Percentiles rank a stretch among this genome's conserved stretches.
phyloP scores from a whole-genome alignment of 768 basidiomycete genomes.

The Cystobasidium onofrii region DNA sequence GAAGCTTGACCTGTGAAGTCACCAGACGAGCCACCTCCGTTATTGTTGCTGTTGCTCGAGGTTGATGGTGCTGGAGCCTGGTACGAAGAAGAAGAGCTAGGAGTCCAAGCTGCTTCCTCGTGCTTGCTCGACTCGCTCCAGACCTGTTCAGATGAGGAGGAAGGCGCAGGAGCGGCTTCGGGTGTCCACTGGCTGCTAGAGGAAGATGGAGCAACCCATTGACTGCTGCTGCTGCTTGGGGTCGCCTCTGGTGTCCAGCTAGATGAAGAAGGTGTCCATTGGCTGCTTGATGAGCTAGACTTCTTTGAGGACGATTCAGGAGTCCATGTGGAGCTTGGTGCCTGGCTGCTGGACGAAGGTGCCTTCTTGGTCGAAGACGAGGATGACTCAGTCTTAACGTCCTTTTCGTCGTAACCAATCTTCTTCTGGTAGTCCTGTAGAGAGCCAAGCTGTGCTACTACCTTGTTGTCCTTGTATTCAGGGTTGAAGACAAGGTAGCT shows the following conservation, averaged over 20 bases:
- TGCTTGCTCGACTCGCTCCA: not conserved
- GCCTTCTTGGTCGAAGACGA: not conserved
- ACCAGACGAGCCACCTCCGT: not conserved
- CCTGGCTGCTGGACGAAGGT: not conserved
- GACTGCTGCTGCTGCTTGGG: not conserved
- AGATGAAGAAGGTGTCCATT: conserved; percentile 9
- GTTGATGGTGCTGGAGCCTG: not conserved
- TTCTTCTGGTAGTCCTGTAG: conserved; percentile 1
- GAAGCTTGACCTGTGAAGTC: not conserved
- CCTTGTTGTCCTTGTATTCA: conserved; percentile 22
- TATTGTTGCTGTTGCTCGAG: not conserved
- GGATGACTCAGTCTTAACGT: not conserved
- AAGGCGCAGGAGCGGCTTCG: conserved; percentile 1
- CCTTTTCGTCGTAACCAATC: not conserved
- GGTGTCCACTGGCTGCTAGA: conserved; percentile 14
- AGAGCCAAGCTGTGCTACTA: conserved; percentile 10
- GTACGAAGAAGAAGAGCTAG: not conserved
- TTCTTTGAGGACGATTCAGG: not conserved
- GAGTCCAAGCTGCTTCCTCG: not conserved
- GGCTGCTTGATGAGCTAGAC: conserved; percentile 14
- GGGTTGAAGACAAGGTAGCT: conserved; percentile 21
- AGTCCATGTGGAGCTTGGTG: conserved; percentile 1
- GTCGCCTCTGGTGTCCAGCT: not conserved
- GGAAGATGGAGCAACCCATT: not conserved
- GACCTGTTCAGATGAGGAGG: conserved; percentile 1